Conservation (phyloP, 139 green algal genomes). For the Chlorella vulgaris region DNA sequence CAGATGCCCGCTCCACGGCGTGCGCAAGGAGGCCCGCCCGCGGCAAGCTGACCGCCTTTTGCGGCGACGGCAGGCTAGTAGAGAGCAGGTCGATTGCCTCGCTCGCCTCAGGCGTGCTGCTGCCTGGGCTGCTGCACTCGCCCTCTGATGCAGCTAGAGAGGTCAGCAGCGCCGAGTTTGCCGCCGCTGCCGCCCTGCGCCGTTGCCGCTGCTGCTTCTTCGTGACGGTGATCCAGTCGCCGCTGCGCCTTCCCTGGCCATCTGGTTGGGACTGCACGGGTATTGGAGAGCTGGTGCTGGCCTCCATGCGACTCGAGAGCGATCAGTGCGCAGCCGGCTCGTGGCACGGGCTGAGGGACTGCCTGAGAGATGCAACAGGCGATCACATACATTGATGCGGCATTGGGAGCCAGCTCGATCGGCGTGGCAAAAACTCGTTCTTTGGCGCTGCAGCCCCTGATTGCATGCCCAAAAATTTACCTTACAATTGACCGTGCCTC, state of each 20-base stretch:
- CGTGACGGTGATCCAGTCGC: background rate
- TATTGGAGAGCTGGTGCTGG: background rate
- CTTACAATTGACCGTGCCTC: too few species aligned
- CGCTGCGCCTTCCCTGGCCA: background rate
- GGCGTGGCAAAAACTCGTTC: too few species aligned
- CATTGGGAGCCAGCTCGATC: too few species aligned
- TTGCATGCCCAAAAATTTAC: too few species aligned
- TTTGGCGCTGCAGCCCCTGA: too few species aligned
- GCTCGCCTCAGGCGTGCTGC: background rate
- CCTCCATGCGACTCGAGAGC: background rate
- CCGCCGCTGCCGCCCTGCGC: background rate
- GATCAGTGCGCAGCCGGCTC: background rate
- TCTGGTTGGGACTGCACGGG: background rate
- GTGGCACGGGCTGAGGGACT: too few species aligned
- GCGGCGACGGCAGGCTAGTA: slow-evolving; percentile 18
- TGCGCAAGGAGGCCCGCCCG: background rate
- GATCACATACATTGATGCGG: too few species aligned
- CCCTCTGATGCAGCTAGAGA: slow-evolving; percentile 4
- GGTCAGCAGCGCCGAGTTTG: background rate
- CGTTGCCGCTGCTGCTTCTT: too few species aligned
- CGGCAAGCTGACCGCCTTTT: too few species aligned
- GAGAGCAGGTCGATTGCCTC: background rate
- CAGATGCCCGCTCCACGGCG: background rate
- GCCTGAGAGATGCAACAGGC: too few species aligned
- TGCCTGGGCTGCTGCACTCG: background rate